Evolutionary conservation across 352 stramenopile genomes (phyloP).

Genomic region (Globisporangium canariense): DNA sequence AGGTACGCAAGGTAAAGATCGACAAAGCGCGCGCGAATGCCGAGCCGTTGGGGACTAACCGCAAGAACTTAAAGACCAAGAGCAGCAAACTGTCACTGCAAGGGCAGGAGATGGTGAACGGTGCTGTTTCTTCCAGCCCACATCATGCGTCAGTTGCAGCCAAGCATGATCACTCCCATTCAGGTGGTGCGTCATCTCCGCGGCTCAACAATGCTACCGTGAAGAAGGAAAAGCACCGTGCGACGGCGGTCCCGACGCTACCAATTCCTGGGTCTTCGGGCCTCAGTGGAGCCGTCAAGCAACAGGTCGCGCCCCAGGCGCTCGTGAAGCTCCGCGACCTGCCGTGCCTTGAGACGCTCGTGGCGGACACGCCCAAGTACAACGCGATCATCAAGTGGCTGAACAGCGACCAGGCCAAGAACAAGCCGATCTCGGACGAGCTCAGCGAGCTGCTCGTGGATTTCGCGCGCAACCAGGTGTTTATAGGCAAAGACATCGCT

Average conservation of each 20-base stretch:
- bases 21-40: conserved; percentile 1
- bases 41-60: conserved; percentile 3
- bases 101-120: neutral
- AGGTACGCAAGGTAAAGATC: conserved; percentile 12
- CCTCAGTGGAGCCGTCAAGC: conserved; percentile 5
- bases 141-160: neutral
- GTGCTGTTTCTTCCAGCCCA: neutral
- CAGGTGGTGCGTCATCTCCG: neutral
- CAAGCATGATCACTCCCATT: neutral
- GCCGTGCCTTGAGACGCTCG: conserved; percentile 34
- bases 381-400: conserved; percentile 48
- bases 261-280: neutral
- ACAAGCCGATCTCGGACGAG: conserved; percentile 29
- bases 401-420: conserved; percentile 41
- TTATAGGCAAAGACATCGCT: neutral
- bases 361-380: conserved; percentile 43
- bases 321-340: conserved; percentile 39
- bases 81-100: conserved; percentile 2
- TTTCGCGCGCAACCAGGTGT: conserved; percentile 2
- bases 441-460: conserved; percentile 30
- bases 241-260: neutral
- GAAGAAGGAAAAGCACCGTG: conserved; percentile 7
- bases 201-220: neutral
- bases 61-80: conserved; percentile 19
- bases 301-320: conserved; percentile 17